Evolutionary conservation across 306 rosid genomes (phyloP).

Genomic region (Acmispon strigosus): DNA sequence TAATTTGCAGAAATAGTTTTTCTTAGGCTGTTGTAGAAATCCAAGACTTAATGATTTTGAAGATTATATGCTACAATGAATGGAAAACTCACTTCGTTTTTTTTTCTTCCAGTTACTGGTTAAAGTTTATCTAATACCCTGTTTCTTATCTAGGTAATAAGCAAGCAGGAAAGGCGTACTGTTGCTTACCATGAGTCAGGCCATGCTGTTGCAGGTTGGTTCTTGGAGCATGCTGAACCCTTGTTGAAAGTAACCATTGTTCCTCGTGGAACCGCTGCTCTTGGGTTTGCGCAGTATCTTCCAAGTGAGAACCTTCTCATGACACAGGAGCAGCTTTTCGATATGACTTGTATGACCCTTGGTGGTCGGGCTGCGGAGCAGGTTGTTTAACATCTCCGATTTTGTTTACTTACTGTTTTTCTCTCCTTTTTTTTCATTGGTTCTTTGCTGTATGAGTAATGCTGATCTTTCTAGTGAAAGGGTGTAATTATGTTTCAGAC

Average conservation of each 20-base stretch:
- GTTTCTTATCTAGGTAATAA: conserved; percentile 62
- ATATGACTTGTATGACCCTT: conserved; percentile 91
- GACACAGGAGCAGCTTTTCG: conserved; percentile 96
- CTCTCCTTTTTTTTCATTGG: not conserved
- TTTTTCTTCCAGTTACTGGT: not conserved
- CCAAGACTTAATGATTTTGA: not conserved
- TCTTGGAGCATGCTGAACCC: conserved; percentile 86
- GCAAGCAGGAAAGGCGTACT: conserved; percentile 86
- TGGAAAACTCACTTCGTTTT: not conserved
- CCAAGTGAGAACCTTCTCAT: conserved; percentile 87
- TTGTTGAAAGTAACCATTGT: conserved; percentile 86
- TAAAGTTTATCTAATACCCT: conserved; percentile 1
- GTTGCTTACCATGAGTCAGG: conserved; percentile 98
- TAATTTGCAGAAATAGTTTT: too few species aligned
- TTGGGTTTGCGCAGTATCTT: conserved; percentile 95
- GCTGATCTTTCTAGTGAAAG: not conserved
- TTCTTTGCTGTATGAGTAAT: not conserved
- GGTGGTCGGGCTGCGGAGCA: conserved; percentile 95
- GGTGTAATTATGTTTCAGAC: too few species aligned
- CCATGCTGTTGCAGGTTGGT: conserved; percentile 96
- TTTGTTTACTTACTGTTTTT: not conserved
- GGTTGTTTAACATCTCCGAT: conserved; percentile 35
- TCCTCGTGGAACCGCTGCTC: conserved; percentile 96
- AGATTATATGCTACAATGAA: not conserved
- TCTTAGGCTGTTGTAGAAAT: not conserved